Base-by-base conservation (phyloP, 2,329 filamentous ascomycete genomes). In the Hortaea sp. region DNA sequence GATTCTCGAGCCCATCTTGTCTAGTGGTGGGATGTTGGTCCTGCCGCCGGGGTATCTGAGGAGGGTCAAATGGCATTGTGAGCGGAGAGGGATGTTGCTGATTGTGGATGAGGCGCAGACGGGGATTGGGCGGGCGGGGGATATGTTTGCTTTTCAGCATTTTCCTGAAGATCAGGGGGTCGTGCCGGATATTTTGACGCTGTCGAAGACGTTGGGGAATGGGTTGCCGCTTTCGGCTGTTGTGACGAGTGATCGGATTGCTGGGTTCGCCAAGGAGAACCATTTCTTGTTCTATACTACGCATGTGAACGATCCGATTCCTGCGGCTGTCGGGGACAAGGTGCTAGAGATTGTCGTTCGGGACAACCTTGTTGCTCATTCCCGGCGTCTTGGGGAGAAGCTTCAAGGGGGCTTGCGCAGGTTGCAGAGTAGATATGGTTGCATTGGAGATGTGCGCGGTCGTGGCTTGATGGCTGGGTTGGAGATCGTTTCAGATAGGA, bases 51-150 rank as follows among this genome's bases (percentile, higher is more conserved):
- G 37, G 10, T 39, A 39, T 13, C 9, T 39, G 7, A 39, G 6
- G 5, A 13, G 10, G 11, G 37, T 39, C 13, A 20, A 39, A 13
- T 7, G 7, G 7, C 37, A 39, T 3, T 39, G 37, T 13, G 37
- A 39, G 13, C 10, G 10, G 1, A 10, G 10, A 20, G 37, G 80
- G 2, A 81, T 84, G 65, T 71, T 77, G 30, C 73, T 75, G 1
- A 79, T 81, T 40, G 60, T 79, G 11, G 77, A 81, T 50, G 78
- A 80, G 56, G 77, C 78, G 0, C 77, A 80, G 60, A 80, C 77
- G 0, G 77, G 73, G 0, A 66, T 81, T 2, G 76, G 77, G 0
- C 67, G 78, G 1, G 73, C 69, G 0, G 77, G 77, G 0, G 61
- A 73, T 1, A 75, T 82, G 68, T 79, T 81, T 43, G 79, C 77